Conservation (phyloP, 148 eudicot species). For the Fagopyrum esculentum region DNA sequence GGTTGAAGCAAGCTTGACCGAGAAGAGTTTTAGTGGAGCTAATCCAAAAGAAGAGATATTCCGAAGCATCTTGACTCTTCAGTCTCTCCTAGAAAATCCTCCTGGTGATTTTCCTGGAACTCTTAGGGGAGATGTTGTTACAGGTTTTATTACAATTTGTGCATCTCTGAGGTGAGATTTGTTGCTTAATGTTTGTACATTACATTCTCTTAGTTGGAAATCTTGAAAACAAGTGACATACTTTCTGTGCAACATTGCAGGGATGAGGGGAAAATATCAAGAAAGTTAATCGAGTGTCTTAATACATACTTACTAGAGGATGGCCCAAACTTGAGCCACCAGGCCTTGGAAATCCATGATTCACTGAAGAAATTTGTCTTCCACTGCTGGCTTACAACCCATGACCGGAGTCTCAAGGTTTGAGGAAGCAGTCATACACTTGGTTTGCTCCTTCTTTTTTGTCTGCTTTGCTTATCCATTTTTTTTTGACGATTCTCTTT, state of each 20-base stretch:
- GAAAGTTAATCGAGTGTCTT: constrained; percentile 75
- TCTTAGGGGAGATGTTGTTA: constrained; percentile 60
- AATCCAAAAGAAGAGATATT: constrained; percentile 68
- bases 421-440: background rate
- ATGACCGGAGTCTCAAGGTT: constrained; percentile 72
- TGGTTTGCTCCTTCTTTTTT: background rate
- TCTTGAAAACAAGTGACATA: constrained; percentile 1
- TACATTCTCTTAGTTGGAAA: background rate
- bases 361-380: constrained; percentile 65
- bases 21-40: constrained; percentile 31
- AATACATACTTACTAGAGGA: constrained; percentile 71
- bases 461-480: background rate
- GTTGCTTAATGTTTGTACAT: background rate
- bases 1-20: constrained; percentile 51
- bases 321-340: constrained; percentile 82
- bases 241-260: constrained; percentile 26
- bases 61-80: constrained; percentile 61
- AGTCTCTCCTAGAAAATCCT: constrained; percentile 84
- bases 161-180: constrained; percentile 68
- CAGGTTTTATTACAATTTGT: constrained; percentile 55
- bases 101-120: constrained; percentile 84
- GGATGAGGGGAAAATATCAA: constrained; percentile 78
- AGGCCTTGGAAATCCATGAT: constrained; percentile 69
- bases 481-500: background rate
- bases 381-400: constrained; percentile 63